Evolutionary conservation across 805 yeast species (phyloP).

Genomic region (Debaryomyces castellii): DNA sequence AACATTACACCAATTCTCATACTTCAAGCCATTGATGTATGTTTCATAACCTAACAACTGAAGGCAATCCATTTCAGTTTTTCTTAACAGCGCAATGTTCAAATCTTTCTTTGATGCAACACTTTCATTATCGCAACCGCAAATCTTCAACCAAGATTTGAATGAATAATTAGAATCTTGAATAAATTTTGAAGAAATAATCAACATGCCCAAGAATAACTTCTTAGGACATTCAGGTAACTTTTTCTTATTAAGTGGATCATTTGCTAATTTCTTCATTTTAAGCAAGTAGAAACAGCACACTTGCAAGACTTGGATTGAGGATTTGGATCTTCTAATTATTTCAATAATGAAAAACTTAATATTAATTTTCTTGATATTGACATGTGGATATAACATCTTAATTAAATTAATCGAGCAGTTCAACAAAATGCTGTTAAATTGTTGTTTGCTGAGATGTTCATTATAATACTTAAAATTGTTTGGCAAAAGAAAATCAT

Average conservation of each 20-base stretch:
- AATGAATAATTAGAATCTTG: conserved; percentile 73
- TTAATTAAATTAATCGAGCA: conserved; percentile 35
- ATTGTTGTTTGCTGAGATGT: conserved; percentile 39
- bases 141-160: conserved; percentile 70
- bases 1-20: conserved; percentile 47
- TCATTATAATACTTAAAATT: conserved; percentile 39
- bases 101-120: conserved; percentile 21
- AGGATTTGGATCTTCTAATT: conserved; percentile 38
- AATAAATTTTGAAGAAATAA: conserved; percentile 69
- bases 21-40: conserved; percentile 49
- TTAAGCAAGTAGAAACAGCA: conserved; percentile 64
- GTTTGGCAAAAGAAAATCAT: conserved; percentile 23
- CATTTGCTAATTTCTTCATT: conserved; percentile 25
- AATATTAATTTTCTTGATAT: conserved; percentile 14
- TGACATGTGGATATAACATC: conserved; percentile 24
- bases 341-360: conserved; percentile 48
- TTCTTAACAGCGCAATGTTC: conserved; percentile 45
- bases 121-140: conserved; percentile 46
- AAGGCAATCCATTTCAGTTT: conserved; percentile 55
- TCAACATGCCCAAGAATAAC: conserved; percentile 64
- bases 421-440: conserved; percentile 38
- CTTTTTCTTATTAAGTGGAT: conserved; percentile 7
- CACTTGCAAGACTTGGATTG: conserved; percentile 62
- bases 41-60: conserved; percentile 55
- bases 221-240: conserved; percentile 56